Base-by-base conservation (phyloP, 225 moss, liverwort and hornwort genomes). In the Takakia lepidozioides region DNA sequence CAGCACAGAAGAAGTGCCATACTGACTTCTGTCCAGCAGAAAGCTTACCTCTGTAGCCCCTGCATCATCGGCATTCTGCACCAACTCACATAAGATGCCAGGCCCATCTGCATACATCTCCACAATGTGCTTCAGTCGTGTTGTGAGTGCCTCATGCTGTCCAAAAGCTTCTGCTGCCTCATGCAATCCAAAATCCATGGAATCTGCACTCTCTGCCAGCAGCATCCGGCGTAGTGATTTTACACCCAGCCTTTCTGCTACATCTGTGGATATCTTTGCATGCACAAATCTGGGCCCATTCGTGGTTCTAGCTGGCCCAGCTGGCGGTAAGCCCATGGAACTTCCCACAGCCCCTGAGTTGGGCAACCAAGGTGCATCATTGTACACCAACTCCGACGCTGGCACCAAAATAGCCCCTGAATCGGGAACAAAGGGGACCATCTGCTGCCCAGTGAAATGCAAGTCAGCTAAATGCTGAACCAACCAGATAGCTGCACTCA, bases 121-220 rank as follows among this genome's bases (percentile, higher is more conserved):
- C 18, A 89, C 89, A 15, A 89, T 89, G 63, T 89, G 82, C 74
- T 89, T 89, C 22, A 89, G 67, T 34, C 89, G 76, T 28, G 89
- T 89, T 15, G 89, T 89, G 28, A 89, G 66, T 19, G 89, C 89
- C 58, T 89, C 89, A 44, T 89, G 89, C 65, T 89, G 89, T 50
- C 89, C 89, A 74, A 89, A 89, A 25, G 85, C 85, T 75, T 89
- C 85, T 38, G 85, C 89, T 68, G 89, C 89, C 65, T 89, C 82
- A 63, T 89, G 89, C 27, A 89, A 76, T 38, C 89, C 85, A 54
- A 89, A 67, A 49, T 82, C 89, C 85, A 89, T 85, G 19, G 89
- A 85, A 48, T 89, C 89, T 0, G 82, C 82, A 74, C 82, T 89
- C 44, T 89, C 89, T 21, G 89, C 89, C 16, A 89, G 52, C 20